Evolutionary conservation across 2,329 filamentous ascomycete species (phyloP).

Genomic region (Colletotrichum godetiae): DNA sequence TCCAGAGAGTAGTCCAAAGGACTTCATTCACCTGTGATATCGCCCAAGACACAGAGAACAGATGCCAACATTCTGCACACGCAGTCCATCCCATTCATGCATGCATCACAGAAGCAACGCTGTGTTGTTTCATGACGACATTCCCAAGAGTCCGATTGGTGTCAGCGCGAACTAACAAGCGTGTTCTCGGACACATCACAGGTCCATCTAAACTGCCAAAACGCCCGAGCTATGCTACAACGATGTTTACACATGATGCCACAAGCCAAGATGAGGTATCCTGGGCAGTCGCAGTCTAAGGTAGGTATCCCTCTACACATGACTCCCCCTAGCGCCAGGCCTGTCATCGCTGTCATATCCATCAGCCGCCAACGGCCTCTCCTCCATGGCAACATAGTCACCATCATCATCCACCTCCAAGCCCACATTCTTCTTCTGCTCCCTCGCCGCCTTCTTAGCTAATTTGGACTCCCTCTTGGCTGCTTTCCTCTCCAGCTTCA

Average conservation of each 20-base stretch:
- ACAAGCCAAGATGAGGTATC: too few species aligned
- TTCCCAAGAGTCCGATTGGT: background rate
- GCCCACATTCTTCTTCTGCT: constrained; percentile 6
- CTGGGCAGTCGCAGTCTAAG: background rate
- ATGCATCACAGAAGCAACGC: background rate
- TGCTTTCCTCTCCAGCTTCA: constrained; percentile 49
- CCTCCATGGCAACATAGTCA: background rate
- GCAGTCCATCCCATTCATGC: background rate
- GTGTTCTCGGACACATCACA: constrained; percentile 5
- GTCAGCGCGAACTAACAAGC: background rate
- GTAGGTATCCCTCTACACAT: background rate
- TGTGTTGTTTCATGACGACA: background rate
- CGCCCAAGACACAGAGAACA: background rate
- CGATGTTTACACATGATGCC: background rate
- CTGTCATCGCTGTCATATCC: constrained; percentile 17
- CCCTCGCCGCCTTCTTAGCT: background rate
- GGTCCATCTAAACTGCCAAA: background rate
- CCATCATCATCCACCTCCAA: background rate
- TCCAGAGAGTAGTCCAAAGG: background rate
- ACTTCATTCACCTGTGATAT: background rate
- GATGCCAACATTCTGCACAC: background rate
- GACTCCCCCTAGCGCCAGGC: background rate
- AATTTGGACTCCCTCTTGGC: background rate
- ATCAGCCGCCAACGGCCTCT: background rate
- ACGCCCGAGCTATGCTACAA: constrained; percentile 12